Base-by-base conservation (phyloP, 805 yeast species). In the Saccharomycopsis guyanensis region DNA sequence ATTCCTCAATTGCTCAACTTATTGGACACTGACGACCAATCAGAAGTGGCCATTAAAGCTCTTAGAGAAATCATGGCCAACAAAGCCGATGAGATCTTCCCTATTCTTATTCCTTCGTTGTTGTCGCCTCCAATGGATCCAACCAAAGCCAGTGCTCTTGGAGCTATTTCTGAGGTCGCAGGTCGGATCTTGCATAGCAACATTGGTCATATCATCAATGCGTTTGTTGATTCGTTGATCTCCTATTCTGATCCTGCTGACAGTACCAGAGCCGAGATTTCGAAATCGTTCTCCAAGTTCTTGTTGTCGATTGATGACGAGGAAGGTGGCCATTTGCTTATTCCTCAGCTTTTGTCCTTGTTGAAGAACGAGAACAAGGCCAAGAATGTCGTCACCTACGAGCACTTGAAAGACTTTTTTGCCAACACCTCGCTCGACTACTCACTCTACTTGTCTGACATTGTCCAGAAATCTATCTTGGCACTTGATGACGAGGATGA, bases 11-110 rank as follows among this genome's bases (percentile, higher is more conserved):
- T 93, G 61, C 72, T 93, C 60, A 72, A 71, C 46, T 72, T 80
- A 75, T 70, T 91, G 55, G 80, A 82, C 52, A 60, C 71, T 2
- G 66, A 73, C 13, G 76, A 73, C 16, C 69, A 66, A 36, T 78
- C 89, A 0, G 86, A 78, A 41, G 73, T 76, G 58, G 96, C 98
- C 0, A 73, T 93, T 54, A 71, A 80, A 44, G 98, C 97, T 5
- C 72, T 93, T 54, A 81, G 83, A 65, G 97, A 89, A 59, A 83
- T 93, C 56, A 86, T 91, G 95, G 76, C 93, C 8, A 80, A 88
- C 2, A 86, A 86, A 58, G 75, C 97, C 4, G 94, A 86, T 49
- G 82, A 86, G 2, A 86, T 94, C 47, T 88, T 94, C 88, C 97
- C 97, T 41, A 83, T 86, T 40, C 74, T 93, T 60, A 73, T 91